Conservation (phyloP, 257 asterid species). For the Agastache rugosa region DNA sequence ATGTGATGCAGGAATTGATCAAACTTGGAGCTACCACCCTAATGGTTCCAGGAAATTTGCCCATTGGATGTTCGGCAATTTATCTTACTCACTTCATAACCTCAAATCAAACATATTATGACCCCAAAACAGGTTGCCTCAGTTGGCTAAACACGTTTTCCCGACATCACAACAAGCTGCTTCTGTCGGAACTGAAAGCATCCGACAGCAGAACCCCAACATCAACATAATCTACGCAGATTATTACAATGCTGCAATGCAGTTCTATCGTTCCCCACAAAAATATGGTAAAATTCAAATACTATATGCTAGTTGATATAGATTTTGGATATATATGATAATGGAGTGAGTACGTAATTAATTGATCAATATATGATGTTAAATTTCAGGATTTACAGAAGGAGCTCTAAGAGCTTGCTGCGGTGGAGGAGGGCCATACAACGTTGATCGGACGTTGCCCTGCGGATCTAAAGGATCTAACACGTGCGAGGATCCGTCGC, state of each 20-base stretch:
- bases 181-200: constrained; percentile 8
- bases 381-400: constrained; percentile 39
- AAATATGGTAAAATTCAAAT: constrained; percentile 31
- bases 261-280: constrained; percentile 37
- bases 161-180: neutral
- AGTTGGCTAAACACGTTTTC: constrained; percentile 50
- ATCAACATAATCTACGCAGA: constrained; percentile 55
- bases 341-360: no score
- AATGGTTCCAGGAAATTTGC: constrained; percentile 56
- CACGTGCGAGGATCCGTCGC: constrained; percentile 44
- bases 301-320: no score
- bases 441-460: neutral
- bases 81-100: constrained; percentile 43
- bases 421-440: constrained; percentile 48
- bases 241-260: constrained; percentile 52
- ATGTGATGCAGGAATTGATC: constrained; percentile 47
- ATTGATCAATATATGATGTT: no score
- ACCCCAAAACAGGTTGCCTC: constrained; percentile 49
- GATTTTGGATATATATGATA: no score
- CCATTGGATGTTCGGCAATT: constrained; percentile 52
- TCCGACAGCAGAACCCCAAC: constrained; percentile 40
- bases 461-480: constrained; percentile 31
- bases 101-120: constrained; percentile 37
- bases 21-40: constrained; percentile 52
- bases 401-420: constrained; percentile 44